A percentile compares a stretch with the other conserved stretches of the same genome.
phyloP scores from a whole-genome alignment of 371 early-diverging fungal species.

The Quaeritorhiza haematococci region DNA sequence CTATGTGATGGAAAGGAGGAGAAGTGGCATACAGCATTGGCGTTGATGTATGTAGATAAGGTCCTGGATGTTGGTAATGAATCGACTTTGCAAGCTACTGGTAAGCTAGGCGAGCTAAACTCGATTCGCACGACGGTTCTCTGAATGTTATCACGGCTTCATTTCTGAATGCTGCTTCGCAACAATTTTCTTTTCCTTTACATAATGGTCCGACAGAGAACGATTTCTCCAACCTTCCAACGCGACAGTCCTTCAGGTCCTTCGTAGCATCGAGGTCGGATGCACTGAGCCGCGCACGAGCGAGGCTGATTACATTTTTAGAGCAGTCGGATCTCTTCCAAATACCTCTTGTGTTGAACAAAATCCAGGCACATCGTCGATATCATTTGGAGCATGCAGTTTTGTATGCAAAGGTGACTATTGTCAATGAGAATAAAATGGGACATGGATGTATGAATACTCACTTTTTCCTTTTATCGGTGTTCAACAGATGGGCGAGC shows the following conservation, averaged over 20 bases:
- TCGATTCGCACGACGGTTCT: not conserved
- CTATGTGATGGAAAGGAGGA: slow-evolving; percentile 13
- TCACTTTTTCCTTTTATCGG: not conserved
- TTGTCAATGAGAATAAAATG: not conserved
- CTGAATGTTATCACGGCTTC: no score
- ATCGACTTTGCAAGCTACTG: slow-evolving; percentile 19
- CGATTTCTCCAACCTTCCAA: no score
- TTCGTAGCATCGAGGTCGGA: no score
- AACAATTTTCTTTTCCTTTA: no score
- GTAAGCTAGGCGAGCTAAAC: slow-evolving; percentile 24
- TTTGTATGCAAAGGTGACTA: slow-evolving; percentile 3
- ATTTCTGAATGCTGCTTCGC: no score
- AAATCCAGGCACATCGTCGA: not conserved
- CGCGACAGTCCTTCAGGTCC: no score
- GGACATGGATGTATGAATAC: not conserved
- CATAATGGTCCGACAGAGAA: no score
- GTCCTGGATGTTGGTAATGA: slow-evolving; percentile 25
- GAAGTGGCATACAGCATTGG: slow-evolving; percentile 49
- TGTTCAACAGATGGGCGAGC: slow-evolving; percentile 39
- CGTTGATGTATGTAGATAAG: slow-evolving; percentile 47
- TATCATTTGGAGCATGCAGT: slow-evolving; percentile 19
- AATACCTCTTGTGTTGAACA: not conserved
- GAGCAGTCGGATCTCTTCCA: not conserved
- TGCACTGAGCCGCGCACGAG: no score
- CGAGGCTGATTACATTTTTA: slow-evolving; percentile 8